These are phyloP conservation scores for Talaromyces atroroseus DNA, from an alignment of 2,329 filamentous ascomycete genomes.

Conservation along the genomic window DNA sequence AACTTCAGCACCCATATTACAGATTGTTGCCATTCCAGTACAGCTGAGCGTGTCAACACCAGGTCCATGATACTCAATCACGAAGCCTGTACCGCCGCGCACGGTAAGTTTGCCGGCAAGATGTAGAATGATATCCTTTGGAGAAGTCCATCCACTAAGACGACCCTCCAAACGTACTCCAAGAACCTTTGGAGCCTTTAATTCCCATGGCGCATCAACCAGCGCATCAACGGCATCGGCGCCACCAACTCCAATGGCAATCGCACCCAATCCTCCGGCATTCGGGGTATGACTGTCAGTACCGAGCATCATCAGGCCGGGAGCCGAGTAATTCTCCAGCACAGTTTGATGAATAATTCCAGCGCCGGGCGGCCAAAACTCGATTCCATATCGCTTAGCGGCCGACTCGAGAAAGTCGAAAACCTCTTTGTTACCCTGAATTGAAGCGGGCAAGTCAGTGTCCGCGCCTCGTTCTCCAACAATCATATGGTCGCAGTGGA, in stretches of 20 bases:
- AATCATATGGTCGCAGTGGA: conserved; percentile 99
- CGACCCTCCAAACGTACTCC: conserved; percentile 79
- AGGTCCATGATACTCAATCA: conserved; percentile 90
- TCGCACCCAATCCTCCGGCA: conserved; percentile 86
- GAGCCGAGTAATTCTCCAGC: conserved; percentile 94
- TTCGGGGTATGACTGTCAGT: conserved; percentile 98
- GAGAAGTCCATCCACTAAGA: conserved; percentile 83
- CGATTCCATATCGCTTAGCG: conserved; percentile 83
- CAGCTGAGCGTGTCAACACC: conserved; percentile 84
- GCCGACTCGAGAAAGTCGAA: conserved; percentile 97
- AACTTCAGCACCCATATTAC: conserved; percentile 84
- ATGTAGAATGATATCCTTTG: conserved; percentile 91
- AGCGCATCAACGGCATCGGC: conserved; percentile 96
- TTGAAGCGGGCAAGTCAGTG: conserved; percentile 75
- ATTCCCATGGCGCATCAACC: conserved; percentile 93
- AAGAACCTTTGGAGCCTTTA: conserved; percentile 87
- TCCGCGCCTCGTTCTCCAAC: conserved; percentile 88
- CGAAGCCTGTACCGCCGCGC: conserved; percentile 84
- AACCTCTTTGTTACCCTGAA: conserved; percentile 90
- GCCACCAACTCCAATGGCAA: conserved; percentile 94
- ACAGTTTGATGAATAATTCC: conserved; percentile 98
- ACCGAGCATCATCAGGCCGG: conserved; percentile 96
- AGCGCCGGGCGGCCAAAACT: conserved; percentile 91
- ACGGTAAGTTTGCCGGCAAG: conserved; percentile 88
- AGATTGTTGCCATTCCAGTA: conserved; percentile 88